Conservation (phyloP, 345 rosid species). For the Boechera retrofracta region DNA sequence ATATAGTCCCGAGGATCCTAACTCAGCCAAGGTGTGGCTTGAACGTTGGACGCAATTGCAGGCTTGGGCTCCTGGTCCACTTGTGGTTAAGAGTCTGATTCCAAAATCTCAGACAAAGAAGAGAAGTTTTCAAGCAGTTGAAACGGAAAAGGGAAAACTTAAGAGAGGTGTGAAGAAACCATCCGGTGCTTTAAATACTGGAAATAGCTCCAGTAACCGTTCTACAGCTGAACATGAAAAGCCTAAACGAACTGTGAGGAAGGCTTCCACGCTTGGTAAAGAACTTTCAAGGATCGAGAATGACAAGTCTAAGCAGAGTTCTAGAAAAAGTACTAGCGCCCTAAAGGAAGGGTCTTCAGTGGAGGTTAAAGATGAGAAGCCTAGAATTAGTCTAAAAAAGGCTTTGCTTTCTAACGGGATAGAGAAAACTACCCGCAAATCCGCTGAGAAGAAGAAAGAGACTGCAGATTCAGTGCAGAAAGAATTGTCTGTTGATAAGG, state of each 20-base stretch:
- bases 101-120: slow-evolving; percentile 49
- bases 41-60: slow-evolving; percentile 70
- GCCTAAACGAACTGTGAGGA: slow-evolving; percentile 56
- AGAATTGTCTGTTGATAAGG: slow-evolving; percentile 40
- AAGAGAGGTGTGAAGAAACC: slow-evolving; percentile 58
- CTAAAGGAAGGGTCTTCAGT: slow-evolving; percentile 51
- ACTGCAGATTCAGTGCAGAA: slow-evolving; percentile 35
- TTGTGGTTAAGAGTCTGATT: slow-evolving; percentile 44
- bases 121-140: slow-evolving; percentile 46
- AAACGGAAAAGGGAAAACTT: slow-evolving; percentile 48
- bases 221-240: slow-evolving; percentile 51
- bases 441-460: slow-evolving; percentile 51
- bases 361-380: slow-evolving; percentile 55
- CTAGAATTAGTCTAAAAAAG: slow-evolving; percentile 52
- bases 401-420: slow-evolving; percentile 47
- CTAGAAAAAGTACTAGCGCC: slow-evolving; percentile 54
- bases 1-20: slow-evolving; percentile 62
- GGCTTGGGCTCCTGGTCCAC: slow-evolving; percentile 61
- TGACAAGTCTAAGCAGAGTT: slow-evolving; percentile 59
- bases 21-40: slow-evolving; percentile 71
- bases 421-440: slow-evolving; percentile 44
- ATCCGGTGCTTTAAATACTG: slow-evolving; percentile 48
- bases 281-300: slow-evolving; percentile 55
- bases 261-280: slow-evolving; percentile 52
- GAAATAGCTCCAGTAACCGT: slow-evolving; percentile 46